Evolutionary conservation across 2,329 filamentous ascomycete species (phyloP).

Genomic region (Trichoderma sp.): DNA sequence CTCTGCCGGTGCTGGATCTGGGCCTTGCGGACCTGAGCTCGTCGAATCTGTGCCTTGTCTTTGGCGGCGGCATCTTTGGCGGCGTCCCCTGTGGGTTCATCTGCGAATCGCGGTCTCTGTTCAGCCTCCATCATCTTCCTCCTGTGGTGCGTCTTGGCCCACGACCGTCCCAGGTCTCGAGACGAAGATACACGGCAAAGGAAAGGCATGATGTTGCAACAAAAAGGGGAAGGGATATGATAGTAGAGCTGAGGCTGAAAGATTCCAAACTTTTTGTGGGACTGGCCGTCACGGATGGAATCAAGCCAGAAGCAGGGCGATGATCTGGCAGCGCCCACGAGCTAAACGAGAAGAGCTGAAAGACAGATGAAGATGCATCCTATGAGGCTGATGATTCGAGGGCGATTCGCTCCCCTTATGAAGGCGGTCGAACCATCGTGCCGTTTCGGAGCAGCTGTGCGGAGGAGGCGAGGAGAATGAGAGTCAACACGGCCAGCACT

Average conservation of each 20-base stretch:
- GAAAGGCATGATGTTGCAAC: slow-evolving; percentile 19
- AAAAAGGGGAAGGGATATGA: not conserved
- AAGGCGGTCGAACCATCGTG: not conserved
- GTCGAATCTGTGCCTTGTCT: slow-evolving; percentile 51
- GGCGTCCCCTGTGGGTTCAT: not conserved
- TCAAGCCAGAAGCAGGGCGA: slow-evolving; percentile 9
- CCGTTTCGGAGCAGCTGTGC: not conserved
- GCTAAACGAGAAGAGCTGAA: not conserved
- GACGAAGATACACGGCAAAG: slow-evolving; percentile 17
- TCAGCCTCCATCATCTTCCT: slow-evolving; percentile 28
- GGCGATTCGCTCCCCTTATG: slow-evolving; percentile 18
- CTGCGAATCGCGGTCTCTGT: not conserved
- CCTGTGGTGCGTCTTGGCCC: slow-evolving; percentile 20
- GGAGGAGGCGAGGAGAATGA: not conserved
- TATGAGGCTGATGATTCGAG: not conserved
- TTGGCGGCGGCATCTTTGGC: slow-evolving; percentile 32
- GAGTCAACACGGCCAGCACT: slow-evolving; percentile 1
- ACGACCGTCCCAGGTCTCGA: not conserved
- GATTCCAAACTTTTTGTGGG: slow-evolving; percentile 27
- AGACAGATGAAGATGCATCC: not conserved
- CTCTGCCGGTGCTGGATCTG: slow-evolving; percentile 60
- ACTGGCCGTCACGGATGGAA: slow-evolving; percentile 14
- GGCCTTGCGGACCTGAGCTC: slow-evolving; percentile 56
- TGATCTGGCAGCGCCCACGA: not conserved
- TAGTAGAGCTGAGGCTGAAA: not conserved